Percentiles rank a stretch among this genome's conserved stretches.
These are phyloP conservation scores for Immersiporthe knoxdaviesiana DNA, from an alignment of 2,329 filamentous ascomycete species.

Conservation along the genomic window DNA sequence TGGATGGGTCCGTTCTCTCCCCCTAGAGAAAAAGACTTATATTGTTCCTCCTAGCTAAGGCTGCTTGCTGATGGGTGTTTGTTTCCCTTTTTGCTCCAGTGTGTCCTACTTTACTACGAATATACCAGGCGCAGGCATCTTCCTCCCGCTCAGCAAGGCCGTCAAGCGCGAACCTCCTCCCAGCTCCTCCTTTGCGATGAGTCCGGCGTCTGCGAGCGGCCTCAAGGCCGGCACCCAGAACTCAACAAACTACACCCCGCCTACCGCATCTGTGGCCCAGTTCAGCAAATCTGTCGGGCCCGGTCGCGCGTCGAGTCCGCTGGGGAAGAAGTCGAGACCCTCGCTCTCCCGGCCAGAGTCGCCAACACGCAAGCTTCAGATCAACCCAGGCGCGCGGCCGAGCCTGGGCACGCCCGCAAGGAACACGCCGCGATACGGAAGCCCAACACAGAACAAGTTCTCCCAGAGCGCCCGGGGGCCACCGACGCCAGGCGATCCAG, in stretches of 20 bases:
- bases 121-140: slow-evolving; percentile 84
- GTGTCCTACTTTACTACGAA: slow-evolving; percentile 81
- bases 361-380: slow-evolving; percentile 71
- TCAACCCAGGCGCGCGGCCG: slow-evolving; percentile 62
- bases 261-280: slow-evolving; percentile 69
- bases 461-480: slow-evolving; percentile 64
- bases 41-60: neutral
- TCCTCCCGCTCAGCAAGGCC: slow-evolving; percentile 84
- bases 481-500: slow-evolving; percentile 60
- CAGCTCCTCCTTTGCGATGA: slow-evolving; percentile 59
- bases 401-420: slow-evolving; percentile 58
- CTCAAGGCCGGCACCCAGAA: slow-evolving; percentile 60
- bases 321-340: slow-evolving; percentile 70
- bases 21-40: neutral
- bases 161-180: slow-evolving; percentile 65
- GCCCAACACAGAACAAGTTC: slow-evolving; percentile 64
- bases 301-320: slow-evolving; percentile 70
- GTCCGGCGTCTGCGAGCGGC: slow-evolving; percentile 67
- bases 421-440: slow-evolving; percentile 59
- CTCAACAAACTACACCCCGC: slow-evolving; percentile 64
- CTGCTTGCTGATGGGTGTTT: slow-evolving; percentile 34
- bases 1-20: slow-evolving; percentile 74
- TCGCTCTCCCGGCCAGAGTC: slow-evolving; percentile 90
- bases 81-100: slow-evolving; percentile 41
- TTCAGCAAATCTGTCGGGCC: slow-evolving; percentile 90